Percentiles rank a stretch among this genome's conserved stretches.
Evolutionary conservation across 768 basidiomycete species (phyloP).

Genomic region (Podaxis sp.): DNA sequence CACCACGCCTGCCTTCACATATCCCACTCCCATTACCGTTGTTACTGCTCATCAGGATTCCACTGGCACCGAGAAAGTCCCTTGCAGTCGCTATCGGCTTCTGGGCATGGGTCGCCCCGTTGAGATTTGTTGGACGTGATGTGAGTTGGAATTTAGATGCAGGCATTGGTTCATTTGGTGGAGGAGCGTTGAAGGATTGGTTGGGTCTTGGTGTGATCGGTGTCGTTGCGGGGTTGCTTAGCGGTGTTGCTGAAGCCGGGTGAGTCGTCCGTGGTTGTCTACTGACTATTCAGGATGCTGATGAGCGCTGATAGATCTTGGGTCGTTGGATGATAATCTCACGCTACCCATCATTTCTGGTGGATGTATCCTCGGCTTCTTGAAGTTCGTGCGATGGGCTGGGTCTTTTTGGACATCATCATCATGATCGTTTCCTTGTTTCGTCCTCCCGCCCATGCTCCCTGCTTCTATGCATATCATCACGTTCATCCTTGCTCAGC

Average conservation of each 20-base stretch:
- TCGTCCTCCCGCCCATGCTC: background rate
- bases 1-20: too few species aligned
- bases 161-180: slow-evolving; percentile 18
- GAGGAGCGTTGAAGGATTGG: slow-evolving; percentile 32
- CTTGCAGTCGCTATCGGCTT: slow-evolving; percentile 75
- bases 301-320: slow-evolving; percentile 56
- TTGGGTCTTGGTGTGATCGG: slow-evolving; percentile 55
- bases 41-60: slow-evolving; percentile 39
- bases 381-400: slow-evolving; percentile 9
- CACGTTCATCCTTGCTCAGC: too few species aligned
- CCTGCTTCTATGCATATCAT: too few species aligned
- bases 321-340: slow-evolving; percentile 86
- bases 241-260: slow-evolving; percentile 88
- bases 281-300: background rate
- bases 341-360: slow-evolving; percentile 65
- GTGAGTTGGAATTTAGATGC: slow-evolving; percentile 49
- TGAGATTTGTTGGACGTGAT: slow-evolving; percentile 33
- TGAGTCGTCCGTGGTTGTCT: slow-evolving; percentile 35
- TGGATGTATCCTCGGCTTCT: slow-evolving; percentile 8
- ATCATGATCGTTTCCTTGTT: background rate
- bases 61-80: slow-evolving; percentile 80
- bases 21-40: too few species aligned
- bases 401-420: slow-evolving; percentile 17
- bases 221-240: slow-evolving; percentile 69
- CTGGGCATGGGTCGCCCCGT: slow-evolving; percentile 63